These are phyloP conservation scores for Priceomyces medius DNA, from an alignment of 805 yeast species.

Conservation along the genomic window DNA sequence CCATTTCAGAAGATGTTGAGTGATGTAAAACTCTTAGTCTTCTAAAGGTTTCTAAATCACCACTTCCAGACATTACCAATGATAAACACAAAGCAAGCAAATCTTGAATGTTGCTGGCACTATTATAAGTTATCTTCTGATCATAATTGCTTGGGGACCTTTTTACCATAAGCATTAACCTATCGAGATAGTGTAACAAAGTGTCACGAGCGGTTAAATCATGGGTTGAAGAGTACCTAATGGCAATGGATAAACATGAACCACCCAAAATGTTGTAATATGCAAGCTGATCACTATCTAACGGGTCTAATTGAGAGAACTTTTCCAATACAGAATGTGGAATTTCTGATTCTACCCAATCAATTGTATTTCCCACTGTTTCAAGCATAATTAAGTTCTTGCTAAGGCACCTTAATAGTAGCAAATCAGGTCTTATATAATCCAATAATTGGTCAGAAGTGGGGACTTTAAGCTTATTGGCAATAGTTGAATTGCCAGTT, in stretches of 20 bases:
- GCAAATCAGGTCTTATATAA: slow-evolving; percentile 76
- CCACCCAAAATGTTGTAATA: slow-evolving; percentile 73
- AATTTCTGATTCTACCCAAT: slow-evolving; percentile 60
- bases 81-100: slow-evolving; percentile 64
- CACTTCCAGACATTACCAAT: slow-evolving; percentile 85
- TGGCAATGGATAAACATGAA: slow-evolving; percentile 66
- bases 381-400: slow-evolving; percentile 74
- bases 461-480: slow-evolving; percentile 62
- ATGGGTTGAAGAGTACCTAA: slow-evolving; percentile 73
- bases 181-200: slow-evolving; percentile 54
- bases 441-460: slow-evolving; percentile 56
- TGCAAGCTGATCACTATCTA: slow-evolving; percentile 62
- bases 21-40: slow-evolving; percentile 72
- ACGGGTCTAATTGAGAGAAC: slow-evolving; percentile 18
- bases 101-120: slow-evolving; percentile 57
- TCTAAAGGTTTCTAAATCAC: slow-evolving; percentile 76
- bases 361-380: slow-evolving; percentile 43
- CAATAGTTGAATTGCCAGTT: slow-evolving; percentile 59
- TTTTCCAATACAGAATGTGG: slow-evolving; percentile 45
- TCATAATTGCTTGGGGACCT: slow-evolving; percentile 53
- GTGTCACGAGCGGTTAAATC: slow-evolving; percentile 53
- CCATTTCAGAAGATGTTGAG: slow-evolving; percentile 42
- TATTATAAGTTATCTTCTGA: slow-evolving; percentile 51
- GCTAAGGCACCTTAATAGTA: slow-evolving; percentile 64
- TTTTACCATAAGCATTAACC: slow-evolving; percentile 42